phyloP scores from a whole-genome alignment of 2,329 filamentous ascomycete genomes.

The Shiraia sp. region DNA sequence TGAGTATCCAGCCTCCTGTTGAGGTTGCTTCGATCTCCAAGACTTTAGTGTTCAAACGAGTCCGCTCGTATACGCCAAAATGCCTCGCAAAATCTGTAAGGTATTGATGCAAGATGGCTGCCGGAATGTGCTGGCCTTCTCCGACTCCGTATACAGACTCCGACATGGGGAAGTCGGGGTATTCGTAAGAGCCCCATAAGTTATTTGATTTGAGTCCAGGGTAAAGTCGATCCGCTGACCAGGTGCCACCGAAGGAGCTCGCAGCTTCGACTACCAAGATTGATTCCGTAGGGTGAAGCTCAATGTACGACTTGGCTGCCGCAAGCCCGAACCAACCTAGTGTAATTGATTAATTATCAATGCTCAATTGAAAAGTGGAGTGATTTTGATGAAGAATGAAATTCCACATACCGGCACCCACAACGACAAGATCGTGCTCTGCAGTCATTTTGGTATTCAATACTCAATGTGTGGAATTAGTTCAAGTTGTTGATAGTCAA shows the following conservation, averaged over 20 bases:
- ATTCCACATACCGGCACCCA: constrained; percentile 1
- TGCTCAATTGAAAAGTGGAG: not conserved
- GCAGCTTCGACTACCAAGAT: constrained; percentile 48
- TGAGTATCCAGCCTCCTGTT: constrained; percentile 9
- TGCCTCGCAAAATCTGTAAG: constrained; percentile 49
- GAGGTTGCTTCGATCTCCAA: constrained; percentile 47
- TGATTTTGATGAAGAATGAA: not conserved
- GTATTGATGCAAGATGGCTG: constrained; percentile 58
- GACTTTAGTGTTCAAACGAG: constrained; percentile 56
- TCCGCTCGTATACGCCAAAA: constrained; percentile 51
- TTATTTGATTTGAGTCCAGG: constrained; percentile 47
- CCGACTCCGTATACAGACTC: constrained; percentile 35
- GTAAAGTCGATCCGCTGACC: constrained; percentile 43
- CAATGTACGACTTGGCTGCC: constrained; percentile 52
- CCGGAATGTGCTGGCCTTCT: constrained; percentile 61
- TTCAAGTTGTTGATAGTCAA: no score
- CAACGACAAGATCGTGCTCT: not conserved
- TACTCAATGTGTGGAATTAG: no score
- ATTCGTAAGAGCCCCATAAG: constrained; percentile 41
- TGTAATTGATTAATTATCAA: not conserved
- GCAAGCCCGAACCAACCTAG: constrained; percentile 17
- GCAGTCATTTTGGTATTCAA: not conserved
- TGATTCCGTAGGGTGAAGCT: constrained; percentile 42
- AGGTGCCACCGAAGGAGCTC: constrained; percentile 34
- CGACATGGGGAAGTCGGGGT: constrained; percentile 31